Evolutionary conservation across 345 rosid genomes (phyloP), one percentile per base, ranked within the genome.

Genomic region (Kernera saxatilis): DNA sequence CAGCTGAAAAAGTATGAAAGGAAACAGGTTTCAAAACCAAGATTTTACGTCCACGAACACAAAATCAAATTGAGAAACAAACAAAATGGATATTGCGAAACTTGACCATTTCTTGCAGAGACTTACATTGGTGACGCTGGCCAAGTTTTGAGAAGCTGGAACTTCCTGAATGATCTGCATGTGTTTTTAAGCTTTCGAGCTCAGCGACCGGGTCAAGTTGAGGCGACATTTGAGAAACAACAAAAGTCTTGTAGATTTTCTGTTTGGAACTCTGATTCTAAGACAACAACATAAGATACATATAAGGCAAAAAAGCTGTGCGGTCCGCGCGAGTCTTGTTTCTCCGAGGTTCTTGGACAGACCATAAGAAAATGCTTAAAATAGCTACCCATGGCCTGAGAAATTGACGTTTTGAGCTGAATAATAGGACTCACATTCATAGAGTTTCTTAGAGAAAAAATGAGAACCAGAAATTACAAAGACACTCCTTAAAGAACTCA

Each of bases 41-140:
- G 37, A 33, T 5, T 58, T 48, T 50, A 50, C 30, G 39, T 15
- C 59, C 49, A 70, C 36, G 27, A 48, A 29, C 35, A 57, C 30
- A 21, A 18, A 37, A 57, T 45, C 25, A 15, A 23, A 23, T 22
- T n/a, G n/a, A 25, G 37, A 58, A 19, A 9, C 17, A 72, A 25
- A 37, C 6, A 17, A 32, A 50, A 13, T 10, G 11, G 40, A 55
- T 43, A 14, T 22, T 15, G 27, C 9, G 9, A 50, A 40, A 30
- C 3, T 1, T 11, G 27, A 69, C 22, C 12, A 43, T 15, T 9
- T 43, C 33, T 69, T 68, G 57, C 5, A 49, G 37, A 36, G 35
- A 48, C 55, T 58, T 82, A 87, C 92, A 88, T 71, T 78, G 82
- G 10, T 78, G 76, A 43, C 83, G 79, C 22, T 84, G 87, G 72